Evolutionary conservation across 257 asterid species (phyloP).

Genomic region (Cinchona pubescens): DNA sequence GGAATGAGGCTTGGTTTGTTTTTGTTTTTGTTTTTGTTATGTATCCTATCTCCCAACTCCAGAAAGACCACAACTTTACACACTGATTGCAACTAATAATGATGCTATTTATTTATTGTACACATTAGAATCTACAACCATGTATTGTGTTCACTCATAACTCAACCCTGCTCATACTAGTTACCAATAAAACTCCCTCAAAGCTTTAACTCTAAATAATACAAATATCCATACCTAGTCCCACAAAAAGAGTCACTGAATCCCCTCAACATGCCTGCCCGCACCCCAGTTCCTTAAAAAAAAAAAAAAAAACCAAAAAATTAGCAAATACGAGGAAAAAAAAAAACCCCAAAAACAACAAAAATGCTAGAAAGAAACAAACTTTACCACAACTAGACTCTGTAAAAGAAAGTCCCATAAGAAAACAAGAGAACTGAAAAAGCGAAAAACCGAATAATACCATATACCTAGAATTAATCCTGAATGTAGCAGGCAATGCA

Average conservation of each 20-base stretch:
- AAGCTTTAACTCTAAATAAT: background rate
- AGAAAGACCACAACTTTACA: background rate
- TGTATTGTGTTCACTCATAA: background rate
- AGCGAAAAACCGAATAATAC: too few species aligned
- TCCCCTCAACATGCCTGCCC: too few species aligned
- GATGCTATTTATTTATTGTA: too few species aligned
- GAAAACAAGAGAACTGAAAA: background rate
- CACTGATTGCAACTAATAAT: too few species aligned
- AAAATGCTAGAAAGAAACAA: background rate
- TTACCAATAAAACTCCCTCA: background rate
- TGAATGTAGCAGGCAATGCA: constrained; percentile 91
- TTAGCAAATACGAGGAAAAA: background rate
- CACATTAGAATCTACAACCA: background rate
- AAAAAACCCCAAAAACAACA: background rate
- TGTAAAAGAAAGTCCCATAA: background rate
- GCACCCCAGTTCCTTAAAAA: too few species aligned
- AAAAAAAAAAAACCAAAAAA: too few species aligned
- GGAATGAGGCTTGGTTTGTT: too few species aligned
- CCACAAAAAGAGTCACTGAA: too few species aligned
- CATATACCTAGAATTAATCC: constrained; percentile 77
- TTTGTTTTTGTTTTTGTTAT: too few species aligned
- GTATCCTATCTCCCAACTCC: background rate
- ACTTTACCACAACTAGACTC: constrained; percentile 1
- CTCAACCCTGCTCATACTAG: background rate
- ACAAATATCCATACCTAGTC: too few species aligned